Evolutionary conservation across 2,329 filamentous ascomycete species (phyloP).

Genomic region (Arthrobotrys sinensis): DNA sequence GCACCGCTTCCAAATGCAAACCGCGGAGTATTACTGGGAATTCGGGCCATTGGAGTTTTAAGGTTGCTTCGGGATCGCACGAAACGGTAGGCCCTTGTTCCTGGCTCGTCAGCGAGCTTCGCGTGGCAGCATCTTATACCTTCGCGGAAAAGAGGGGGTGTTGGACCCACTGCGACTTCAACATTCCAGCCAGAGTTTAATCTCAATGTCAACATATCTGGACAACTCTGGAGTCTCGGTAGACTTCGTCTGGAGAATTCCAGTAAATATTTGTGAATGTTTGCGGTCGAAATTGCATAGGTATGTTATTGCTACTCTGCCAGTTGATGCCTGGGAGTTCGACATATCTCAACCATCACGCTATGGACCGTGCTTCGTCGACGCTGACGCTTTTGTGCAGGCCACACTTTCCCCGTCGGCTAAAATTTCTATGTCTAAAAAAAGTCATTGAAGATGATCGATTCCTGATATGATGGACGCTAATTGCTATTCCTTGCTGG

Average conservation of each 20-base stretch:
- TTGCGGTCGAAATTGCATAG: conserved; percentile 59
- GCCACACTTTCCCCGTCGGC: conserved; percentile 29
- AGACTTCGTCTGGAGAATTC: conserved; percentile 40
- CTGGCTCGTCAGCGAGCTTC: conserved; percentile 60
- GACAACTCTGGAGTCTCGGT: conserved; percentile 24
- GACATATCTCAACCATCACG: conserved; percentile 17
- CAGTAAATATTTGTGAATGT: conserved; percentile 34
- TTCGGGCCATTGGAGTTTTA: conserved; percentile 43
- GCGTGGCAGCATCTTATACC: conserved; percentile 61
- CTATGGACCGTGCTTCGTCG: conserved; percentile 36
- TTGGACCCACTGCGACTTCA: conserved; percentile 28
- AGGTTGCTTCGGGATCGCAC: conserved; percentile 47
- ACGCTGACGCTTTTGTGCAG: conserved; percentile 57
- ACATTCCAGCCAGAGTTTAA: conserved; percentile 52
- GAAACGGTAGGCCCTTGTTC: conserved; percentile 54
- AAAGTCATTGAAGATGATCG: conserved; percentile 27
- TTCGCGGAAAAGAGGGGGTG: conserved; percentile 52
- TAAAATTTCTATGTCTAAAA: conserved; percentile 37
- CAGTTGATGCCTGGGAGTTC: conserved; percentile 9
- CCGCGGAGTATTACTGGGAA: conserved; percentile 51
- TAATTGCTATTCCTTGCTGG: conserved; percentile 55
- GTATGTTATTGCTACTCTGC: conserved; percentile 50
- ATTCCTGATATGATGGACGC: conserved; percentile 47
- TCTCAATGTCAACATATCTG: conserved; percentile 59
- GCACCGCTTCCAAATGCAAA: conserved; percentile 53